These are phyloP conservation scores for Pseudohalonectria lignicola DNA, from an alignment of 2,329 filamentous ascomycete species.

Conservation along the genomic window DNA sequence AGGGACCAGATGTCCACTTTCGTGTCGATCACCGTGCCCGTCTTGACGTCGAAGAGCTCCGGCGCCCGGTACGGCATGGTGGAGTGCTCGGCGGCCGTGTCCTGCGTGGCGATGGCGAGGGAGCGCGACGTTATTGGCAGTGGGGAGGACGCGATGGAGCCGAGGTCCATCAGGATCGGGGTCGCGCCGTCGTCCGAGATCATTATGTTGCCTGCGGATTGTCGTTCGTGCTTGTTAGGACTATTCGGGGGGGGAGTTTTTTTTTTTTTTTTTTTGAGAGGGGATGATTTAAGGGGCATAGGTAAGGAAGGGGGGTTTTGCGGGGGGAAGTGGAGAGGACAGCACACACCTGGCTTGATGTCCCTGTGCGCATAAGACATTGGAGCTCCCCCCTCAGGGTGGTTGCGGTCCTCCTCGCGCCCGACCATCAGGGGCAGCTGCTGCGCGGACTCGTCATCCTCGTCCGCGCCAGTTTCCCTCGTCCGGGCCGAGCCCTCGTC, in stretches of 20 bases:
- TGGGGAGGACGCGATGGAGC: slow-evolving; percentile 78
- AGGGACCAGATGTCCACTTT: slow-evolving; percentile 98
- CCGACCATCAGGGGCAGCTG: slow-evolving; percentile 75
- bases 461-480: slow-evolving; percentile 33
- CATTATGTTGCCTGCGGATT: slow-evolving; percentile 81
- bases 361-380: slow-evolving; percentile 79
- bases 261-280: too few species aligned
- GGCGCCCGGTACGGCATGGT: slow-evolving; percentile 98
- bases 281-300: too few species aligned
- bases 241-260: not conserved
- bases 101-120: slow-evolving; percentile 83
- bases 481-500: slow-evolving; percentile 14
- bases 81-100: slow-evolving; percentile 88
- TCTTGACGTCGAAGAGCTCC: slow-evolving; percentile 96
- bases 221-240: too few species aligned
- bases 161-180: slow-evolving; percentile 95
- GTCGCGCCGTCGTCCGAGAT: slow-evolving; percentile 81
- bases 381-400: slow-evolving; percentile 40
- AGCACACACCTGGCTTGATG: slow-evolving; percentile 76
- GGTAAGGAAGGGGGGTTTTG: too few species aligned
- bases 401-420: slow-evolving; percentile 62
- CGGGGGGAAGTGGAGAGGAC: not conserved
- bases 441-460: slow-evolving; percentile 63
- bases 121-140: slow-evolving; percentile 84
- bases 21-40: slow-evolving; percentile 80